Conservation (phyloP, 108 stramenopile genomes). For the Skeletonema costatum region DNA sequence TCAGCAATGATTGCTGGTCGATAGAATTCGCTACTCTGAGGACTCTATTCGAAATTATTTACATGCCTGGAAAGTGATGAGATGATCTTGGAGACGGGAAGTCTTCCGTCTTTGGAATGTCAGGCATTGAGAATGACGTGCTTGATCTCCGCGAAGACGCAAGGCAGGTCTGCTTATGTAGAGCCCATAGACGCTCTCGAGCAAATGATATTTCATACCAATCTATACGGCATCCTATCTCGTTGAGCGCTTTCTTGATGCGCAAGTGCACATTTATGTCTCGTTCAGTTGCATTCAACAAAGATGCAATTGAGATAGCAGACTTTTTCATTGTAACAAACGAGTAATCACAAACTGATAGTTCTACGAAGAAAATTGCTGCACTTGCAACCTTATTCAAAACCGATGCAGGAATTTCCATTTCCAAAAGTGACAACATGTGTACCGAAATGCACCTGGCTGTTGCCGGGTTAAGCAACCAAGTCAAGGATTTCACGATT, state of each 20-base stretch:
- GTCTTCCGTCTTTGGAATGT: neutral
- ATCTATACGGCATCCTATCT: slow-evolving; percentile 31
- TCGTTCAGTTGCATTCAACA: slow-evolving; percentile 63
- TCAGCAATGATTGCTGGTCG: neutral
- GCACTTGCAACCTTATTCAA: slow-evolving; percentile 15
- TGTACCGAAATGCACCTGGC: slow-evolving; percentile 44
- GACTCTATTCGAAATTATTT: neutral
- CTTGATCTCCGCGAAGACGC: neutral
- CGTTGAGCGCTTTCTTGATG: slow-evolving; percentile 15
- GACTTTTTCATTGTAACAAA: slow-evolving; percentile 52
- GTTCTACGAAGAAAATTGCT: slow-evolving; percentile 68
- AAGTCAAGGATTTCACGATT: slow-evolving; percentile 61
- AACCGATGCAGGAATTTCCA: slow-evolving; percentile 3
- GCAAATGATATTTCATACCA: slow-evolving; percentile 29
- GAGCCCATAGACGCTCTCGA: slow-evolving; percentile 33
- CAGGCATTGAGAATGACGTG: neutral
- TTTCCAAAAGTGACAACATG: slow-evolving; percentile 32
- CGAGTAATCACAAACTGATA: slow-evolving; percentile 68
- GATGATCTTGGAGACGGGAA: neutral
- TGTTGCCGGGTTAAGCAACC: slow-evolving; percentile 79
- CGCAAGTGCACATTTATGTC: slow-evolving; percentile 17
- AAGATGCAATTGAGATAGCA: slow-evolving; percentile 58
- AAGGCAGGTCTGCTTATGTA: slow-evolving; percentile 15
- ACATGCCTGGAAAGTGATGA: neutral
- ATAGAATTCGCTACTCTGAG: neutral